Percentiles rank a stretch among this genome's conserved stretches.
These are phyloP conservation scores for Naegleria gruberi DNA, from an alignment of 208 protist species.

Conservation along the genomic window DNA sequence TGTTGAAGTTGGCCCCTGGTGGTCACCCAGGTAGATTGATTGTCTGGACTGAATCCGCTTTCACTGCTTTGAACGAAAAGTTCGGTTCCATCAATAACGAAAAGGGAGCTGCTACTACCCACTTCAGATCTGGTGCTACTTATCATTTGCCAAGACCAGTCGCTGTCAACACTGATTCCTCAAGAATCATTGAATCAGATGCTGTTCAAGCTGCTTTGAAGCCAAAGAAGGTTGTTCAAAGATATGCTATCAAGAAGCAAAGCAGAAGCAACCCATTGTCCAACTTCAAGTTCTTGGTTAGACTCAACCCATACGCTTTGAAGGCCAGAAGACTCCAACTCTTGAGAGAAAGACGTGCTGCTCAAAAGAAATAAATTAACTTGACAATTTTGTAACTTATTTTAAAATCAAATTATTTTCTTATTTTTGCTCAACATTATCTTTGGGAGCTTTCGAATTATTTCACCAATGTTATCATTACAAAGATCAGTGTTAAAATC, in stretches of 20 bases:
- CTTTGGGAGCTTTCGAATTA: too few species aligned
- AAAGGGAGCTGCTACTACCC: constrained; percentile 19
- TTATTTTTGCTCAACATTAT: too few species aligned
- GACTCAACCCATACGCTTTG: constrained; percentile 18
- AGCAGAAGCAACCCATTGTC: constrained; percentile 33
- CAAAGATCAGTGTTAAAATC: too few species aligned
- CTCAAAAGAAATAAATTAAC: not conserved
- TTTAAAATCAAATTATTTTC: too few species aligned
- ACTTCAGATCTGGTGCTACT: not conserved
- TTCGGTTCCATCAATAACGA: constrained; percentile 78
- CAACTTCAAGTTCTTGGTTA: not conserved
- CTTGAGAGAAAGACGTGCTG: constrained; percentile 5
- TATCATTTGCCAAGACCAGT: constrained; percentile 56
- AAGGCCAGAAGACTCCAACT: not conserved
- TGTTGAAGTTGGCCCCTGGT: constrained; percentile 97
- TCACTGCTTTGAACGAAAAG: constrained; percentile 89
- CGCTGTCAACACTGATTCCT: constrained; percentile 72
- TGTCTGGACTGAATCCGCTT: constrained; percentile 97
- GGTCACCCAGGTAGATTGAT: constrained; percentile 97
- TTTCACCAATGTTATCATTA: too few species aligned
- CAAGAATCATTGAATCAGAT: constrained; percentile 71
- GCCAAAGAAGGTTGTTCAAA: constrained; percentile 25
- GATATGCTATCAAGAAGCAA: constrained; percentile 14
- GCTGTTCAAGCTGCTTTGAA: constrained; percentile 58
- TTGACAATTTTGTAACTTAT: too few species aligned